These are phyloP conservation scores for Tetraselmis chui DNA, from an alignment of 139 green algal species.

Conservation along the genomic window DNA sequence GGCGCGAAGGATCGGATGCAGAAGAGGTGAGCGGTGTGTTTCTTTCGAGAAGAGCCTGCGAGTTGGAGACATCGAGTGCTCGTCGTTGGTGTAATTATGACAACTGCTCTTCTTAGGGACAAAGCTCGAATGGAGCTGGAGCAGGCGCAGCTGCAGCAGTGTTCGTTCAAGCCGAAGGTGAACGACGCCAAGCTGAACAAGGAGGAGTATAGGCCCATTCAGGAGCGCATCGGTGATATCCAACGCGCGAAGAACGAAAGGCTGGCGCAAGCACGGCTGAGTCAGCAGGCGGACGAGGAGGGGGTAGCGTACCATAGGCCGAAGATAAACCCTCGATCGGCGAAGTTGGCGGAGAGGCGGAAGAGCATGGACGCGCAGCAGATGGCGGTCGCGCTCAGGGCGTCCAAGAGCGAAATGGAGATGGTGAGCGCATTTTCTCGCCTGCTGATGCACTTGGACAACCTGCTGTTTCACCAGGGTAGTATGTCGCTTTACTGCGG, in stretches of 20 bases:
- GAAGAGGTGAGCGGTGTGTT: too few relatives aligned
- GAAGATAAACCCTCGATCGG: not conserved
- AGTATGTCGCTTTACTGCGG: too few relatives aligned
- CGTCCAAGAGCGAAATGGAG: not conserved
- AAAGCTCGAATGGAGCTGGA: not conserved
- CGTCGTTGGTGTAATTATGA: not conserved
- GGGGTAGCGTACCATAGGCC: too few relatives aligned
- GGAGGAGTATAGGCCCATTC: constrained; percentile 4
- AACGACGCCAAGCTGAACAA: not conserved
- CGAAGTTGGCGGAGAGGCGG: not conserved
- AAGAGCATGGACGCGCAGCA: not conserved
- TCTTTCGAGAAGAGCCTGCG: too few relatives aligned
- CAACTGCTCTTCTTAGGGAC: not conserved
- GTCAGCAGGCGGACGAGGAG: not conserved
- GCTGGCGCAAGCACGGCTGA: constrained; percentile 1
- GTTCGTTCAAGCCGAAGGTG: constrained; percentile 4
- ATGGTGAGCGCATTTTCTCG: too few relatives aligned
- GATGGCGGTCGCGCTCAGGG: not conserved
- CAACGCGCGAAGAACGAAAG: not conserved
- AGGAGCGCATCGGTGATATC: constrained; percentile 4
- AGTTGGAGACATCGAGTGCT: not conserved
- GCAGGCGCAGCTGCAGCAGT: constrained; percentile 6
- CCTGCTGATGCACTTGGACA: too few relatives aligned
- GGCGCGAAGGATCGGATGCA: not conserved
- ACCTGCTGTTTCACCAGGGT: not conserved